Base-by-base conservation (phyloP, 352 stramenopile genomes). In the Pythium scleroteichum region DNA sequence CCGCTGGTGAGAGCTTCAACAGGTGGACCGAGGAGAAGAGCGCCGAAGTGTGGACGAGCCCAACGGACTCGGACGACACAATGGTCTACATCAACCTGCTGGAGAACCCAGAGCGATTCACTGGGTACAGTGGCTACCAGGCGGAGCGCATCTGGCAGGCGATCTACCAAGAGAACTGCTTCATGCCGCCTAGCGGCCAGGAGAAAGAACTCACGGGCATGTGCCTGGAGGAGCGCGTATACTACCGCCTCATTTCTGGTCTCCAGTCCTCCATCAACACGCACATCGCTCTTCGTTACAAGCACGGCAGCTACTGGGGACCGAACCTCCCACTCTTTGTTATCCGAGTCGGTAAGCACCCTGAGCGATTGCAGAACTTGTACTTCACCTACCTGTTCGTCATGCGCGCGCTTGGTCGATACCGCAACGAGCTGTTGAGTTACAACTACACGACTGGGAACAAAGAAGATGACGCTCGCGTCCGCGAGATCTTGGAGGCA, bases 311-410 rank as follows among this genome's bases (percentile, higher is more conserved):
- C 49, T 69, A 52, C 26, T 96, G 87, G 83, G 84, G 74, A 12
- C 68, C 76, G 8, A 96, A 96, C 64, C 73, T 78, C 12, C 64
- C 76, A 41, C 70, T 96, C 46, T 97, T 92, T 52, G 82, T 98
- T 22, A 39, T 91, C 44, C 92, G 94, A 53, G 96, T 98, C 54
- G 77, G 87, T 23, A 86, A 96, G 56, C 85, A 98, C 75, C 89
- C 87, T 26, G 95, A 99, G 42, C 82, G 98, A 19, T 78, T 99
- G 44, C 85, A 98, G 41, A 99, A 99, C 71, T 76, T 99, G 29
- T 98, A 99, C 67, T 99, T 99, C 69, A 88, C 94, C 13, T 99
- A 99, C 69, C 78, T 99, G 1, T 98, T 99, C 48, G 80, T 99
- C 23, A 90, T 99, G 57, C 84, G 97, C 22, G 96, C 97, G 4